Evolutionary conservation across 1,284 basidiomycete species (phyloP), one percentile per base, ranked within the genome.

Genomic region (Schizophyllum amplum): DNA sequence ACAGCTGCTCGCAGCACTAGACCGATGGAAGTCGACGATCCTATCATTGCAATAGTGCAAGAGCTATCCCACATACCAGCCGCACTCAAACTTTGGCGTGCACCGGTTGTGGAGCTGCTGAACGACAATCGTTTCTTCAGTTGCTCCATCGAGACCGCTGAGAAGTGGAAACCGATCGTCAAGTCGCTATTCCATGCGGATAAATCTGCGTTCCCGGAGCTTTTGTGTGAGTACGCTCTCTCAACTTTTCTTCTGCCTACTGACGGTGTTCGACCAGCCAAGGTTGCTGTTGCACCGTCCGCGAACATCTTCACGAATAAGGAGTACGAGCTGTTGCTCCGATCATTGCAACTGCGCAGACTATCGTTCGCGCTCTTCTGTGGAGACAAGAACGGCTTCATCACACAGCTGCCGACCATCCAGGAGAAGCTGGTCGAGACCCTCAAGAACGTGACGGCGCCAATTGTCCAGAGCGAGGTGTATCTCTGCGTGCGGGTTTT

Each of bases 381-480:
- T 0, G 92, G 87, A 9, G 92, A 94, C 63, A 89, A 88, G 69
- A 94, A 99, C 68, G 86, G 92, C 54, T 97, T 92, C 73, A 71
- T 99, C 48, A 86, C 86, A 0, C 92, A 95, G 62, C 75, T 99
- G 24, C 97, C 97, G 2, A 83, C 81, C 48, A 92, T 99, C 23
- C 95, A 98, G 71, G 97, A 99, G 72, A 97, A 94, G 72, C 77
- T 99, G 20, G 97, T 98, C 6, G 97, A 99, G 62, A 84, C 96
- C 1, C 74, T 99, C 51, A 83, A 92, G 52, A 90, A 87, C 58
- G 82, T 87, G 15, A 77, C 90, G 1, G 84, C 91, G 9, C 88
- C 95, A 0, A 78, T 91, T 50, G 92, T 98, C 0, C 92, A 96
- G 67, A 90, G 90, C 62, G 96, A 99, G 69, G 92, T 94, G 4